Base-by-base conservation (phyloP, 2,329 filamentous ascomycete species). In the Exserohilum rostratum region DNA sequence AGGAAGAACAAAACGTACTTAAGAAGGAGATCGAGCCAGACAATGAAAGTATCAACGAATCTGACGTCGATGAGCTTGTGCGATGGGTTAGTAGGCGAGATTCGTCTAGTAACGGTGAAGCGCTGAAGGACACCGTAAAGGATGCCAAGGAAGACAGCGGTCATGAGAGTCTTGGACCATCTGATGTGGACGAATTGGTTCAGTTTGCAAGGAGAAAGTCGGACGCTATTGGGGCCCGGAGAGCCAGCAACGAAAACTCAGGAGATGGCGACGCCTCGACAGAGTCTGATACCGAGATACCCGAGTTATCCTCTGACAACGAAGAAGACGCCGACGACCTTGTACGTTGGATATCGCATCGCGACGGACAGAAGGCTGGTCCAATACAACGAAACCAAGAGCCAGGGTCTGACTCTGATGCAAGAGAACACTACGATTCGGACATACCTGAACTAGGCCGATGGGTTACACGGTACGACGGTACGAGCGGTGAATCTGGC, bases 71-170 rank as follows among this genome's bases (percentile, higher is more conserved):
- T 20, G 71, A 72, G 1, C 22, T 74, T 3, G 64, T 72, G 13
- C 66, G 70, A 27, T 74, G 71, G 72, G 67, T 73, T 6, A 72
- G 69, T 40, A 57, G 65, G 52, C 57, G 64, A 31, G 69, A 71
- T 48, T 59, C 63, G n/a, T 61, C 67, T 6, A 68, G 66, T 20
- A 67, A 70, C 20, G 66, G 66, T n/a, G 67, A 71, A 57, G 40
- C 56, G 4, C 50, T 53, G n/a, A 49, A 49, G 38, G 50, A 33
- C 17, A 10, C 43, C 25, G 43, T 53, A 12, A 11, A 17, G 6
- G 15, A 51, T n/a, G 51, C 50, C n/a, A 55, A 64, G 15, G 58
- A 66, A 34, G 61, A 68, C 27, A 67, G 62, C 30, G 67, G 59
- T 1, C 62, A 68, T 15, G 70, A 70, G 34, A 73, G 70, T 35